Conservation (phyloP, 2,329 filamentous ascomycete genomes). For the Cladosporium cucumerinum region DNA sequence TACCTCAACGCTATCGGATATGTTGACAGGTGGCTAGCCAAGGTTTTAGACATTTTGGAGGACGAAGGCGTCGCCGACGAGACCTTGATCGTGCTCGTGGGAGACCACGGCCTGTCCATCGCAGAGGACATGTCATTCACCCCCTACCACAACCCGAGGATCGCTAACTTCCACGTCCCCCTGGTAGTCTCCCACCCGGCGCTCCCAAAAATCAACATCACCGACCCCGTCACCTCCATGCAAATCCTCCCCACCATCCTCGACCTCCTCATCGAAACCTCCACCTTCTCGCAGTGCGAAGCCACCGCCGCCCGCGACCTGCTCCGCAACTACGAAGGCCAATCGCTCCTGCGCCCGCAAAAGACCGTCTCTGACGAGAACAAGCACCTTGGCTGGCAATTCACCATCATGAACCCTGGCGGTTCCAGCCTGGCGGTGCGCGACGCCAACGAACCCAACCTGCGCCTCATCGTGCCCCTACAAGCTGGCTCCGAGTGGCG, state of each 20-base stretch:
- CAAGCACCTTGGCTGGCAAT: conserved; percentile 17
- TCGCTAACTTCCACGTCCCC: conserved; percentile 45
- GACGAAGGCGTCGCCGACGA: conserved; percentile 44
- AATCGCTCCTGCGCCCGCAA: conserved; percentile 42
- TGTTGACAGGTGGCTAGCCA: conserved; percentile 40
- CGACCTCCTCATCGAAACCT: conserved; percentile 43
- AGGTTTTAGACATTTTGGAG: conserved; percentile 42
- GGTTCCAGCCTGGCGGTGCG: conserved; percentile 19
- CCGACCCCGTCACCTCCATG: conserved; percentile 41
- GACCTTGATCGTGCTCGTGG: conserved; percentile 47
- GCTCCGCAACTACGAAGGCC: conserved; percentile 46
- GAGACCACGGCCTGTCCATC: conserved; percentile 42
- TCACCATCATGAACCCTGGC: conserved; percentile 17
- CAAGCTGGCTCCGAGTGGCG: conserved; percentile 11
- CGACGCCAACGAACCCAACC: conserved; percentile 10
- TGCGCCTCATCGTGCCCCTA: conserved; percentile 13
- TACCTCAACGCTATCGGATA: conserved; percentile 45
- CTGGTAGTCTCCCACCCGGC: conserved; percentile 45
- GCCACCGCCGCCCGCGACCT: conserved; percentile 38
- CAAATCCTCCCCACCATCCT: conserved; percentile 47
- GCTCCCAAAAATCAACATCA: conserved; percentile 41
- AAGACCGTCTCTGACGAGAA: conserved; percentile 12
- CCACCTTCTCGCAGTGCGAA: conserved; percentile 37
- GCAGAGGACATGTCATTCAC: conserved; percentile 39
- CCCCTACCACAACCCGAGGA: conserved; percentile 45